These are phyloP conservation scores for Zymoseptoria passerinii DNA, from an alignment of 2,329 filamentous ascomycete genomes.

Conservation along the genomic window DNA sequence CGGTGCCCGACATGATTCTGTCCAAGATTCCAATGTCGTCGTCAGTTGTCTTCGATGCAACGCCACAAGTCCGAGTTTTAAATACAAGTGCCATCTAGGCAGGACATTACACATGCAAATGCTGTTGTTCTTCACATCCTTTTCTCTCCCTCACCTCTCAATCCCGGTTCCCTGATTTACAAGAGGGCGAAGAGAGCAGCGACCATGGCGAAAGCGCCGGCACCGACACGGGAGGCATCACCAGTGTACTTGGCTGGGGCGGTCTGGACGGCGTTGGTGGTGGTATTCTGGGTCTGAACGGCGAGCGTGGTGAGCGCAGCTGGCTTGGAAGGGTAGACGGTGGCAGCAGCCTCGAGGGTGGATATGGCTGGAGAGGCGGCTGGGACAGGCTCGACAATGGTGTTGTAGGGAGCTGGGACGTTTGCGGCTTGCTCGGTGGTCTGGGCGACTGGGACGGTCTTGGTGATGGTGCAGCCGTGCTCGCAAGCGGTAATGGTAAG, in stretches of 20 bases:
- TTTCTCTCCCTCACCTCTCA: not conserved
- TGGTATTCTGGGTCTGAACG: not conserved
- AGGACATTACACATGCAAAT: not conserved
- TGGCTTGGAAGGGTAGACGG: not conserved
- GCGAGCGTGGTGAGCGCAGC: not conserved
- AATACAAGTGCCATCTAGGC: not conserved
- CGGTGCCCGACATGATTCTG: not conserved
- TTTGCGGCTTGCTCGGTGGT: not conserved
- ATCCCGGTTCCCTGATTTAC: not conserved
- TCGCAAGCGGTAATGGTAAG: conserved; percentile 16
- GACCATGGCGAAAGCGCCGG: not conserved
- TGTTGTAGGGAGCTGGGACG: not conserved
- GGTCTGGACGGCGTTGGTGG: not conserved
- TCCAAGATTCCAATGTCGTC: not conserved
- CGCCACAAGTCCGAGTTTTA: not conserved
- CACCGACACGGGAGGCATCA: not conserved
- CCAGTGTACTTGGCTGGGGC: not conserved
- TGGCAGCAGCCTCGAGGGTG: not conserved
- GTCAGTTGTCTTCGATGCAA: not conserved
- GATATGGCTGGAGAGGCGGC: not conserved
- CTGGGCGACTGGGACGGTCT: not conserved
- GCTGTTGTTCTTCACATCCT: not conserved
- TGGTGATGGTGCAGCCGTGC: not conserved
- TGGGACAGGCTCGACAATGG: not conserved
- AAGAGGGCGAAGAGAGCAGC: not conserved